Percentiles rank a stretch among this genome's conserved stretches.
These are phyloP conservation scores for Arabis hirsuta DNA, from an alignment of 345 rosid genomes.

Conservation along the genomic window DNA sequence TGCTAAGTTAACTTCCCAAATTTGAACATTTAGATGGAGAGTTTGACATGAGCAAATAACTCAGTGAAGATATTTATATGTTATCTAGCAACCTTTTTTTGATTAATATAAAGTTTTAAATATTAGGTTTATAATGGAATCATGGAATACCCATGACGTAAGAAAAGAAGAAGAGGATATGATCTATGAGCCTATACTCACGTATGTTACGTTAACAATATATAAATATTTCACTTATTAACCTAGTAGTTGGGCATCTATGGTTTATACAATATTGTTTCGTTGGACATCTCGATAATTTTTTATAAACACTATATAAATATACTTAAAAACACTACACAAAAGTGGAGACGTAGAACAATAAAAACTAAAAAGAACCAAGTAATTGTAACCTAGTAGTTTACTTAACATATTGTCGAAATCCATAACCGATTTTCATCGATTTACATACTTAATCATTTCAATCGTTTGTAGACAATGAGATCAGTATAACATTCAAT, in stretches of 20 bases:
- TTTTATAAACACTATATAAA: background rate
- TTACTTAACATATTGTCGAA: background rate
- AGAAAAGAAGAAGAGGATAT: background rate
- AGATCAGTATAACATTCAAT: background rate
- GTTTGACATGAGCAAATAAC: background rate
- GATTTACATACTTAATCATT: constrained; percentile 24
- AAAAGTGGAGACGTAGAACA: background rate
- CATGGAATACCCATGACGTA: constrained; percentile 17
- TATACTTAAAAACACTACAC: background rate
- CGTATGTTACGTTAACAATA: background rate
- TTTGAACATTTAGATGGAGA: constrained; percentile 5
- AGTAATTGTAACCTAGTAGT: background rate
- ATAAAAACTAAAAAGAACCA: background rate
- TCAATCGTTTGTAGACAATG: background rate
- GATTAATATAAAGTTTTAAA: background rate
- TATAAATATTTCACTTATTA: constrained; percentile 5
- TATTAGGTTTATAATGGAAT: background rate
- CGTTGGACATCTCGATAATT: constrained; percentile 5
- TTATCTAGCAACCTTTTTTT: background rate
- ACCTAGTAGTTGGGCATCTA: constrained; percentile 10
- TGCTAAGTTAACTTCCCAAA: background rate
- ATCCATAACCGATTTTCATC: background rate
- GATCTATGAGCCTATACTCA: constrained; percentile 11
- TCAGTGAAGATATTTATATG: background rate
- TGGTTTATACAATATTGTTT: constrained; percentile 10